These are phyloP conservation scores for Brassica nigra DNA, from an alignment of 345 rosid species.

Conservation along the genomic window DNA sequence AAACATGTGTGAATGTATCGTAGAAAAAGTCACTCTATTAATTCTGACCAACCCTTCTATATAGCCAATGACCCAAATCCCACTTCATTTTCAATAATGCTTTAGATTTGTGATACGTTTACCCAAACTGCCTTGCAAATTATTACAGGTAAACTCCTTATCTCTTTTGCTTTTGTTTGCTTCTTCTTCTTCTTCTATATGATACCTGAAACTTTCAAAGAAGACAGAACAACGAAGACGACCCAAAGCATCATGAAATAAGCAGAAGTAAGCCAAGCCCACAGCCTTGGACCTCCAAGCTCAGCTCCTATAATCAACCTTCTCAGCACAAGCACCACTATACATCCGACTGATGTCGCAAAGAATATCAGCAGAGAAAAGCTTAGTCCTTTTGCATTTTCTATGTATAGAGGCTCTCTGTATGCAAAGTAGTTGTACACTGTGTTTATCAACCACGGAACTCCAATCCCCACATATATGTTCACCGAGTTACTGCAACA, in stretches of 20 bases:
- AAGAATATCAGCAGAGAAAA: slow-evolving; percentile 86
- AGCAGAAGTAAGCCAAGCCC: slow-evolving; percentile 80
- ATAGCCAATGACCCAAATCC: background rate
- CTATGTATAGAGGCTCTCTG: slow-evolving; percentile 63
- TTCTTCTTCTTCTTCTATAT: slow-evolving; percentile 42
- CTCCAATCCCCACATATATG: slow-evolving; percentile 85
- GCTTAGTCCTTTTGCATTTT: slow-evolving; percentile 72
- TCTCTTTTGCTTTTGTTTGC: background rate
- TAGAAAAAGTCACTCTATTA: background rate
- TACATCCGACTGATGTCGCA: slow-evolving; percentile 74
- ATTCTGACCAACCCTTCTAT: background rate
- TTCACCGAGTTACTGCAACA: slow-evolving; percentile 87
- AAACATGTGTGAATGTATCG: background rate
- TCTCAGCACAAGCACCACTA: slow-evolving; percentile 71
- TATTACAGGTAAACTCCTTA: background rate
- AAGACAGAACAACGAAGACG: slow-evolving; percentile 73
- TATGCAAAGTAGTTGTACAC: slow-evolving; percentile 73
- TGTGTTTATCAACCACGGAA: slow-evolving; percentile 94
- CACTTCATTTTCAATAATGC: slow-evolving; percentile 7
- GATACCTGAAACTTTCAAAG: slow-evolving; percentile 65
- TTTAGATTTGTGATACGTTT: background rate
- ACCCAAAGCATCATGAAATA: slow-evolving; percentile 81
- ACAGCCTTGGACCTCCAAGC: slow-evolving; percentile 81
- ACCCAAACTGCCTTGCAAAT: slow-evolving; percentile 7
- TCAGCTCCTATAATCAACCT: slow-evolving; percentile 78